These are phyloP conservation scores for Colletotrichum lini DNA, from an alignment of 2,329 filamentous ascomycete species.

Conservation along the genomic window DNA sequence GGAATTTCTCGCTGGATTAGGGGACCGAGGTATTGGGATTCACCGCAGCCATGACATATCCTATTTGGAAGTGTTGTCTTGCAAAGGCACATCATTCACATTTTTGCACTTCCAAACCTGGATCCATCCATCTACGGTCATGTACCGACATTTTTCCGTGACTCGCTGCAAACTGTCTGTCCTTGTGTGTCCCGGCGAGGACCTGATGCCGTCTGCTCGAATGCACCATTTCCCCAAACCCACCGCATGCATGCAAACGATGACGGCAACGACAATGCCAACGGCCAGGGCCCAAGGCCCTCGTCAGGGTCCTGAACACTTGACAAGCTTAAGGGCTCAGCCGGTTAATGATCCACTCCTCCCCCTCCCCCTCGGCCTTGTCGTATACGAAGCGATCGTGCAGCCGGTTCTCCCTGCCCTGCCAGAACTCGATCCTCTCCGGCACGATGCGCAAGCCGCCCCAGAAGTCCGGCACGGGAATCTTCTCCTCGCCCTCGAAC, in stretches of 20 bases:
- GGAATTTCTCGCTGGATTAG: neutral
- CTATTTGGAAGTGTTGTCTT: slow-evolving; percentile 39
- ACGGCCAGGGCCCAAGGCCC: no score
- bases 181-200: neutral
- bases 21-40: neutral
- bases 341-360: slow-evolving; percentile 78
- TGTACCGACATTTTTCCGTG: neutral
- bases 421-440: slow-evolving; percentile 94
- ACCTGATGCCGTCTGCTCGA: neutral
- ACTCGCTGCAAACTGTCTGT: no score
- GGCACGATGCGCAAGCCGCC: slow-evolving; percentile 90
- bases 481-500: slow-evolving; percentile 82
- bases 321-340: slow-evolving; percentile 73
- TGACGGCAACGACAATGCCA: no score
- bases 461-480: slow-evolving; percentile 95
- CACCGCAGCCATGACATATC: slow-evolving; percentile 30
- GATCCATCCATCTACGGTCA: neutral
- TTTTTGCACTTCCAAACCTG: neutral
- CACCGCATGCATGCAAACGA: neutral
- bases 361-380: slow-evolving; percentile 64
- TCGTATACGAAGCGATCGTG: slow-evolving; percentile 95
- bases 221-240: neutral
- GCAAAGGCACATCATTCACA: slow-evolving; percentile 13
- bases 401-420: slow-evolving; percentile 88
- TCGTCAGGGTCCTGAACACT: no score